Percentiles rank a stretch among this genome's conserved stretches.
Conservation (phyloP, 106 monocot genomes). For the Dioscorea alata region DNA sequence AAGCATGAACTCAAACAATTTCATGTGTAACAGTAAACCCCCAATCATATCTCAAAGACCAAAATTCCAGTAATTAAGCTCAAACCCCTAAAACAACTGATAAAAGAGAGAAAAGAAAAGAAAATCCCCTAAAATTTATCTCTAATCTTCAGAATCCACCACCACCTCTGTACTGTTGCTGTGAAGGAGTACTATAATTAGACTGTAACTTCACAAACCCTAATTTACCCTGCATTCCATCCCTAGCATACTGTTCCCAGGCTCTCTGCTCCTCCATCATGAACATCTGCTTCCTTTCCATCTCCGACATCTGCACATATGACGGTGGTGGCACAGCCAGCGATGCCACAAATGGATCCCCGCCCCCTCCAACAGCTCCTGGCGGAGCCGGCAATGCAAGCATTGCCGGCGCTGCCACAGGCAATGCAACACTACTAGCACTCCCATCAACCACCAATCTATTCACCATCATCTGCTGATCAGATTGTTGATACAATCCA, state of each 20-base stretch:
- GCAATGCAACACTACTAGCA: conserved; percentile 47
- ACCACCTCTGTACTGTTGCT: no score
- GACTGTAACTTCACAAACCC: no score
- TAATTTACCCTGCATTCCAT: conserved; percentile 60
- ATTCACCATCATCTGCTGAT: neutral
- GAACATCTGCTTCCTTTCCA: conserved; percentile 73
- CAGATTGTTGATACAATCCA: conserved; percentile 56
- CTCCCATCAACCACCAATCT: conserved; percentile 20
- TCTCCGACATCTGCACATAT: conserved; percentile 85
- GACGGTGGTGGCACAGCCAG: conserved; percentile 54
- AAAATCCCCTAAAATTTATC: no score
- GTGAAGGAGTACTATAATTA: no score
- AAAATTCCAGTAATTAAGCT: no score
- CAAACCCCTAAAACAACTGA: no score
- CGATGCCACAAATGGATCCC: conserved; percentile 79
- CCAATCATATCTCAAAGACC: no score
- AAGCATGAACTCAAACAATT: no score
- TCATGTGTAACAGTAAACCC: no score
- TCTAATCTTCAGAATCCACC: no score
- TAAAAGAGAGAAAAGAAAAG: no score
- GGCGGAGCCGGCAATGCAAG: conserved; percentile 12
- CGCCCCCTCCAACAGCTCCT: neutral
- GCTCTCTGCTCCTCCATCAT: conserved; percentile 65
- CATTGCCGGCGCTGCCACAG: neutral
- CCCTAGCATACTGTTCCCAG: conserved; percentile 69